Evolutionary conservation across 2,329 filamentous ascomycete genomes (phyloP).

Genomic region (Clarireedia paspali): DNA sequence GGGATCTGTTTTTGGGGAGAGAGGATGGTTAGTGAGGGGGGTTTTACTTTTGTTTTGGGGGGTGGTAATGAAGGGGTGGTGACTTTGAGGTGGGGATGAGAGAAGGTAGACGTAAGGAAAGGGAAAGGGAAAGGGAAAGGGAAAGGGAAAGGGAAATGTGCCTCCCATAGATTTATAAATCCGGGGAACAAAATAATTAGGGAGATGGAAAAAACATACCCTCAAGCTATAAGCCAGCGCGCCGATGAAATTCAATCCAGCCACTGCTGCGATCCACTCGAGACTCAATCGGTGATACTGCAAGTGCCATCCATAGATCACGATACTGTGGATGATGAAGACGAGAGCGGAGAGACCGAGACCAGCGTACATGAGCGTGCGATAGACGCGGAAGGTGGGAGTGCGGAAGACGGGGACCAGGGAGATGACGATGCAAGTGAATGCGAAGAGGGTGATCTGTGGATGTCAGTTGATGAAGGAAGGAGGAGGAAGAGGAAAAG

Average conservation of each 20-base stretch:
- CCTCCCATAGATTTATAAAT: no score
- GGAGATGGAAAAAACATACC: not conserved
- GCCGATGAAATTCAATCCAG: constrained; percentile 13
- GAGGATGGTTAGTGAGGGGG: not conserved
- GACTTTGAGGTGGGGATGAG: not conserved
- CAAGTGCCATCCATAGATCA: constrained; percentile 15
- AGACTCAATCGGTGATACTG: constrained; percentile 18
- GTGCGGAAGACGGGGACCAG: constrained; percentile 17
- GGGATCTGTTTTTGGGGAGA: constrained; percentile 17
- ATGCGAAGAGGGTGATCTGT: constrained; percentile 30
- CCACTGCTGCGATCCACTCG: constrained; percentile 10
- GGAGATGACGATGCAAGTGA: constrained; percentile 29
- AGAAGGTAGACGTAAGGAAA: not conserved
- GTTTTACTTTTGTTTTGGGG: not conserved
- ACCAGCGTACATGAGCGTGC: constrained; percentile 19
- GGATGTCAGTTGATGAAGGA: constrained; percentile 8
- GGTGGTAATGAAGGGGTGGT: not conserved
- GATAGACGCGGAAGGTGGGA: constrained; percentile 15
- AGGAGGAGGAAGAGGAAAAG: constrained; percentile 15
- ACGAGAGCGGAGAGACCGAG: constrained; percentile 22
- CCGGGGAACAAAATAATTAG: not conserved
- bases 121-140: no score
- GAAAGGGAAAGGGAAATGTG: no score
- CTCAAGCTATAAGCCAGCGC: constrained; percentile 12
- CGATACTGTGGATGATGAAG: constrained; percentile 22